Percentiles rank a stretch among this genome's conserved stretches.
Evolutionary conservation across 169 alveolate genomes (phyloP).

Genomic region (Plasmodium knowlesi): DNA sequence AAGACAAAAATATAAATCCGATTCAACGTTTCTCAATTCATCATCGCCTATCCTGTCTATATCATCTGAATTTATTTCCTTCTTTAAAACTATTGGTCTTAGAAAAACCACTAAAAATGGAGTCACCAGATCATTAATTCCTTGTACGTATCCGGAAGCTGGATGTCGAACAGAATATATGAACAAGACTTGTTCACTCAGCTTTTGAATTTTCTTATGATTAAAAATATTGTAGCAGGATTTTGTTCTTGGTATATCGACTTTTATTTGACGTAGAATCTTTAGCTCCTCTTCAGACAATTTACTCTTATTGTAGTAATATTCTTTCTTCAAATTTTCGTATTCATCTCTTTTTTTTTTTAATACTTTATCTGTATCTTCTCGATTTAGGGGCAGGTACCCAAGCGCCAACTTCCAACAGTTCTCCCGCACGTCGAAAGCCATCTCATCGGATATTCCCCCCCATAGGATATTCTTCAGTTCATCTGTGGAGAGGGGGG

Average conservation of each 20-base stretch:
- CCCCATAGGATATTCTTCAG: constrained; percentile 84
- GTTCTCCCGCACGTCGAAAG: constrained; percentile 84
- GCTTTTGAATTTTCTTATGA: constrained; percentile 84
- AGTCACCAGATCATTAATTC: constrained; percentile 92
- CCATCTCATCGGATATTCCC: constrained; percentile 87
- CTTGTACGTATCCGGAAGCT: constrained; percentile 96
- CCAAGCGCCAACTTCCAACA: constrained; percentile 91
- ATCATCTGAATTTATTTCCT: constrained; percentile 78
- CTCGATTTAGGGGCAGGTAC: constrained; percentile 85
- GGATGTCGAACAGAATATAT: constrained; percentile 95
- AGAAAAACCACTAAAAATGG: constrained; percentile 85
- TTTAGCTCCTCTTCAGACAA: constrained; percentile 56
- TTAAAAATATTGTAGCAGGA: constrained; percentile 86
- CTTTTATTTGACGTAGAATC: constrained; percentile 86
- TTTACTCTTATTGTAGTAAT: constrained; percentile 3
- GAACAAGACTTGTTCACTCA: constrained; percentile 92
- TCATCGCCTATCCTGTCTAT: constrained; percentile 77
- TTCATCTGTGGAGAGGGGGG: constrained; percentile 58
- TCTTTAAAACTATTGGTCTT: constrained; percentile 75
- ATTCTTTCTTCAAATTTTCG: constrained; percentile 78
- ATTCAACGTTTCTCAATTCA: constrained; percentile 89
- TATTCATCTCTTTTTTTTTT: constrained; percentile 84
- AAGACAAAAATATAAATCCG: constrained; percentile 92
- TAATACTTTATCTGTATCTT: constrained; percentile 79
- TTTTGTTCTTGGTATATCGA: constrained; percentile 93